Evolutionary conservation across 179 eudicot species (phyloP).

Genomic region (Drosera spatulata): DNA sequence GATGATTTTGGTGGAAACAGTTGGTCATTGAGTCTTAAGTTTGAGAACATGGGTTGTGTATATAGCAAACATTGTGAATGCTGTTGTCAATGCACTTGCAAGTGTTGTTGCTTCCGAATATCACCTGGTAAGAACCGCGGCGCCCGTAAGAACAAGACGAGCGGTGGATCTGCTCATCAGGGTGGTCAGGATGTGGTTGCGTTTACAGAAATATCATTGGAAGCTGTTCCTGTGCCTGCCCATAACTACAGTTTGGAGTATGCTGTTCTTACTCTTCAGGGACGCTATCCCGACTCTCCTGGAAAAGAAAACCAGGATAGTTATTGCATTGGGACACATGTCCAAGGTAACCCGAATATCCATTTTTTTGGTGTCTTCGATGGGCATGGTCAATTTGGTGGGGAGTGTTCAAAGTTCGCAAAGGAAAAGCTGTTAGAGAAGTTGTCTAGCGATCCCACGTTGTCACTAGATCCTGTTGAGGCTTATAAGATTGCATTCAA

Average conservation of each 20-base stretch:
- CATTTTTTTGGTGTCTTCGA: constrained; percentile 97
- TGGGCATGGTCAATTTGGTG: constrained; percentile 82
- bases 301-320: constrained; percentile 86
- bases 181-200: constrained; percentile 25
- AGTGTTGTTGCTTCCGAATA: constrained; percentile 11
- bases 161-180: constrained; percentile 11
- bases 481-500: constrained; percentile 62
- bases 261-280: constrained; percentile 57
- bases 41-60: constrained; percentile 69
- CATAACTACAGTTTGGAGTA: constrained; percentile 56
- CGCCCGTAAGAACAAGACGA: constrained; percentile 1
- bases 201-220: constrained; percentile 30
- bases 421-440: constrained; percentile 64
- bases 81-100: too few relatives aligned
- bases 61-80: constrained; percentile 53
- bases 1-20: constrained; percentile 12
- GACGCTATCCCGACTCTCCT: constrained; percentile 76
- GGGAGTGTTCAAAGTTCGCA: constrained; percentile 69
- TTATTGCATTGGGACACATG: constrained; percentile 45
- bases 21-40: background rate
- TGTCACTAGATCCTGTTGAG: constrained; percentile 62
- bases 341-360: constrained; percentile 62
- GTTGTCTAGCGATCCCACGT: constrained; percentile 32
- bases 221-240: constrained; percentile 47
- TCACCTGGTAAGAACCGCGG: constrained; percentile 3